Conservation (phyloP, 768 basidiomycete species). For the Polyporus arcularius region DNA sequence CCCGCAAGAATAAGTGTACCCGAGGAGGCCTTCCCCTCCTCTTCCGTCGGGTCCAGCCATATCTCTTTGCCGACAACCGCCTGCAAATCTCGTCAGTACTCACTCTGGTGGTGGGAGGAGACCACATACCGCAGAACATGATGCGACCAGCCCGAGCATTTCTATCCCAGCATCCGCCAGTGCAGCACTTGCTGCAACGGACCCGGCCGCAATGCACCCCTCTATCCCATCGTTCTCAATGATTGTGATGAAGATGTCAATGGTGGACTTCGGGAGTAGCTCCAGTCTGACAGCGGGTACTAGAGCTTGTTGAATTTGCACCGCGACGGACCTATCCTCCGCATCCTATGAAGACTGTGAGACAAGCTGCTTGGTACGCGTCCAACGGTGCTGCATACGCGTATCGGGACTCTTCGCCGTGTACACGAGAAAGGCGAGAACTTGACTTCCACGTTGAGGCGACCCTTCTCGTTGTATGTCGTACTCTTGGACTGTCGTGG, state of each 20-base stretch:
- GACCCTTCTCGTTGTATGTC: conserved; percentile 84
- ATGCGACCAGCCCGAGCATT: conserved; percentile 83
- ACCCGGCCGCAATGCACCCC: conserved; percentile 82
- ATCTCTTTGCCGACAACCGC: conserved; percentile 56
- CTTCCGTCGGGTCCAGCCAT: conserved; percentile 81
- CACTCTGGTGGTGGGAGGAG: not conserved
- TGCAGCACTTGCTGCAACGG: conserved; percentile 87
- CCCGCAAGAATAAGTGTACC: conserved; percentile 79
- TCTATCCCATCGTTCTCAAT: conserved; percentile 94
- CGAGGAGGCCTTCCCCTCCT: conserved; percentile 57
- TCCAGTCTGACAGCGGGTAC: conserved; percentile 84
- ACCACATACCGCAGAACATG: conserved; percentile 72
- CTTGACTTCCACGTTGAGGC: conserved; percentile 93
- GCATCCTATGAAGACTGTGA: conserved; percentile 64
- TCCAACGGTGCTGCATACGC: conserved; percentile 51
- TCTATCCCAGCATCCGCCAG: conserved; percentile 93
- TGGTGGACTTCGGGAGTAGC: conserved; percentile 88
- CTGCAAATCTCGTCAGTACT: conserved; percentile 35
- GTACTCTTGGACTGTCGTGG: conserved; percentile 82
- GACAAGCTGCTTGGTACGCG: not conserved
- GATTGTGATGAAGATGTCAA: conserved; percentile 89
- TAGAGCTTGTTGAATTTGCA: conserved; percentile 84
- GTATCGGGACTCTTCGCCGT: conserved; percentile 77
- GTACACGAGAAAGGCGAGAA: conserved; percentile 91
- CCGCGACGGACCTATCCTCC: conserved; percentile 84